Evolutionary conservation across 2,329 filamentous ascomycete species (phyloP).

Genomic region (Biscogniauxia sp.): DNA sequence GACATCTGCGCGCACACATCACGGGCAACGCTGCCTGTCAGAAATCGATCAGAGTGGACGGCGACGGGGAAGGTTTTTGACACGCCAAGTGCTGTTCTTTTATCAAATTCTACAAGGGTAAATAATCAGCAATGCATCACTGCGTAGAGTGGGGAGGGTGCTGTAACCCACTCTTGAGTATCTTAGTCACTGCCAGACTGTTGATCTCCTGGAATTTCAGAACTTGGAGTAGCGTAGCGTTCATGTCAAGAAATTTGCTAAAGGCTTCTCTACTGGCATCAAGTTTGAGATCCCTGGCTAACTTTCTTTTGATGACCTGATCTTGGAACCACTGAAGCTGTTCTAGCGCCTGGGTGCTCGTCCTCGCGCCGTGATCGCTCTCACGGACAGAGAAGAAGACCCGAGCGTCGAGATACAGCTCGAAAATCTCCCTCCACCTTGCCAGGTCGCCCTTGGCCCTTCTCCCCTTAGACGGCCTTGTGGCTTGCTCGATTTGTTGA

Average conservation of each 20-base stretch:
- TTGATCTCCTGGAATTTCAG: constrained; percentile 86
- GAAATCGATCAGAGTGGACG: constrained; percentile 57
- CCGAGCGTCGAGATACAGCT: constrained; percentile 74
- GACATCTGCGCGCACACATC: constrained; percentile 74
- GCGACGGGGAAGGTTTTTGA: constrained; percentile 59
- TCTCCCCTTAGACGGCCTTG: constrained; percentile 60
- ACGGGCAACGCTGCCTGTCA: constrained; percentile 68
- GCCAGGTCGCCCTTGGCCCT: constrained; percentile 64
- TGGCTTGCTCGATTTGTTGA: constrained; percentile 60
- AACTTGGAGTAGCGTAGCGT: constrained; percentile 72
- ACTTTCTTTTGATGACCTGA: constrained; percentile 59
- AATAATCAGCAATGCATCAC: constrained; percentile 4
- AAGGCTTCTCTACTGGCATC: constrained; percentile 64
- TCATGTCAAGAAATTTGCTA: constrained; percentile 68
- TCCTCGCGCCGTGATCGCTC: constrained; percentile 64
- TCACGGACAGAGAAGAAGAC: constrained; percentile 82
- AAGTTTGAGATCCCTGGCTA: constrained; percentile 63
- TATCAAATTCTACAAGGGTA: constrained; percentile 69
- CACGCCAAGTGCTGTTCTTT: constrained; percentile 72
- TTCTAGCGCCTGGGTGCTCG: constrained; percentile 62
- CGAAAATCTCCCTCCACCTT: constrained; percentile 78
- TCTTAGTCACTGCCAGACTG: constrained; percentile 72
- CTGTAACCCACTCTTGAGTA: constrained; percentile 68
- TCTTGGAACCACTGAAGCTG: constrained; percentile 70
- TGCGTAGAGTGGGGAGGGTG: neutral